These are phyloP conservation scores for Coleophoma crateriformis DNA, from an alignment of 2,329 filamentous ascomycete species.

Conservation along the genomic window DNA sequence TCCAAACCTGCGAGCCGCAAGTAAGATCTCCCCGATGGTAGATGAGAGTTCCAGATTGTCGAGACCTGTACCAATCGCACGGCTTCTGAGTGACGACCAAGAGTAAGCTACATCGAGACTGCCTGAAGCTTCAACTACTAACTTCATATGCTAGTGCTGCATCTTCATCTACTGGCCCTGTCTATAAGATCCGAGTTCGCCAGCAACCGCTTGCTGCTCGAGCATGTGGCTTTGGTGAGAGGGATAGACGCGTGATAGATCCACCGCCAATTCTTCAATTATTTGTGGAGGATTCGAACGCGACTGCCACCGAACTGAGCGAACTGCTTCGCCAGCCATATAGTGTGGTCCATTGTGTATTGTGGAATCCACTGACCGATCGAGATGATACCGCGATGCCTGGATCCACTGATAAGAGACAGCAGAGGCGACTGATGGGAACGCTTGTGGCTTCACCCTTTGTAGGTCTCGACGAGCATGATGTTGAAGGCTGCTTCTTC, in stretches of 20 bases:
- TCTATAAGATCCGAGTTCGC: slow-evolving; percentile 48
- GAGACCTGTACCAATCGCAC: slow-evolving; percentile 17
- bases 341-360: slow-evolving; percentile 70
- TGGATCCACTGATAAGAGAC: slow-evolving; percentile 53
- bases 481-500: slow-evolving; percentile 74
- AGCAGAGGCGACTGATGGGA: slow-evolving; percentile 74
- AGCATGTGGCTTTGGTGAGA: slow-evolving; percentile 78
- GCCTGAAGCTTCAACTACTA: slow-evolving; percentile 6
- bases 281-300: slow-evolving; percentile 52
- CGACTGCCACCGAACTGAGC: slow-evolving; percentile 46
- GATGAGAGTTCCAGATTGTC: background rate
- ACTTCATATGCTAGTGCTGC: slow-evolving; percentile 5
- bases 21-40: background rate
- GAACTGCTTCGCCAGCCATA: slow-evolving; percentile 53
- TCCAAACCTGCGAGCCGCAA: background rate
- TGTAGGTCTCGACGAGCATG: slow-evolving; percentile 68
- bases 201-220: slow-evolving; percentile 75
- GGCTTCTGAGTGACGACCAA: slow-evolving; percentile 13
- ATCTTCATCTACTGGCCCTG: slow-evolving; percentile 4
- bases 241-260: slow-evolving; percentile 76
- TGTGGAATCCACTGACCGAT: slow-evolving; percentile 64
- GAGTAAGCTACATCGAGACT: slow-evolving; percentile 2
- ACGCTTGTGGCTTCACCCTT: slow-evolving; percentile 73
- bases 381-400: slow-evolving; percentile 66
- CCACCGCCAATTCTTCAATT: slow-evolving; percentile 79